These are phyloP conservation scores for Coemansia sp. DNA, from an alignment of 192 early-diverging fungal species.

Conservation along the genomic window DNA sequence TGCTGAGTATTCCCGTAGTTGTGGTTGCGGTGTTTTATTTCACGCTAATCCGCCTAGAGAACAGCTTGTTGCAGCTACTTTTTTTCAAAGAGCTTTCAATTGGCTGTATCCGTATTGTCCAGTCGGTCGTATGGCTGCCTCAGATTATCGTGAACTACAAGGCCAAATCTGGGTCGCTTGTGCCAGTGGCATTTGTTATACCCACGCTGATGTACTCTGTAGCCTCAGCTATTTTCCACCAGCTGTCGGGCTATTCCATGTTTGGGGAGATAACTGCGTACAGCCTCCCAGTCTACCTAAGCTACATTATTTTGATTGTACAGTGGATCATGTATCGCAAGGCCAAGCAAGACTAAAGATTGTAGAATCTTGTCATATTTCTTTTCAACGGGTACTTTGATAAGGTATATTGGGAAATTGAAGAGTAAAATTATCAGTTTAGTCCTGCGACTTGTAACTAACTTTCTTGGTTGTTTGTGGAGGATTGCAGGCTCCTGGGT, in stretches of 20 bases:
- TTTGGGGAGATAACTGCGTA: background rate
- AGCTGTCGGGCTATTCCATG: background rate
- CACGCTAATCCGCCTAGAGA: too few species aligned
- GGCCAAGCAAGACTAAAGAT: too few species aligned
- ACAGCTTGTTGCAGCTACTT: too few species aligned
- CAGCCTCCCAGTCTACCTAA: background rate
- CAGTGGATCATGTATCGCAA: background rate
- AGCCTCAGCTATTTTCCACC: background rate
- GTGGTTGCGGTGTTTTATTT: too few species aligned
- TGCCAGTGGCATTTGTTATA: background rate
- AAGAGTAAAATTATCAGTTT: background rate
- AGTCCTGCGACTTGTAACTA: background rate
- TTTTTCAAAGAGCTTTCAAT: too few species aligned
- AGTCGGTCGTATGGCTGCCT: constrained; percentile 3
- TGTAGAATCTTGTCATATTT: too few species aligned
- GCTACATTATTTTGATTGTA: background rate
- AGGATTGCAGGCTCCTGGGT: constrained; percentile 58
- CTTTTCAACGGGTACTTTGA: too few species aligned
- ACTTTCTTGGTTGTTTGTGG: constrained; percentile 7
- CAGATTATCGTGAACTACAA: constrained; percentile 11
- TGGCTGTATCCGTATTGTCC: background rate
- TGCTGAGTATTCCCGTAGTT: background rate
- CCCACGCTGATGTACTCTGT: background rate
- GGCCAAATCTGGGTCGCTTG: background rate
- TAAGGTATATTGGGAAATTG: too few species aligned